Conservation (phyloP, 2,329 filamentous ascomycete genomes). For the Colletotrichum magnum region DNA sequence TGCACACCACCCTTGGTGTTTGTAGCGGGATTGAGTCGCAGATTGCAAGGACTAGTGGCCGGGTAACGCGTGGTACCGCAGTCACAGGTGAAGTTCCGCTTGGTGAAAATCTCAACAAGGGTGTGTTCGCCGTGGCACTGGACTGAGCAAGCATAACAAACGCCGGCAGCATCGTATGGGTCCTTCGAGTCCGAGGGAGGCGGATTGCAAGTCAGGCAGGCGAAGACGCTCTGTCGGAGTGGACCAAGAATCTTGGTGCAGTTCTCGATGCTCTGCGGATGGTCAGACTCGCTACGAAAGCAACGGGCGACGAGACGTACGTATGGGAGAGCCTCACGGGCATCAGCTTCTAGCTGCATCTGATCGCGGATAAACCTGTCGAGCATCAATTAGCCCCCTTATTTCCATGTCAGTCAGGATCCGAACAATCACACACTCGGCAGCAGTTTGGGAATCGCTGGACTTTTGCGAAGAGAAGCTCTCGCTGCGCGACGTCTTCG, state of each 20-base stretch:
- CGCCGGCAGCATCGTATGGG: slow-evolving; percentile 80
- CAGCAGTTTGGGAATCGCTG: slow-evolving; percentile 79
- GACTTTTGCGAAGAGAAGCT: slow-evolving; percentile 73
- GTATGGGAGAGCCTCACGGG: slow-evolving; percentile 94
- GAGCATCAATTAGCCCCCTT: not conserved
- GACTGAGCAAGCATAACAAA: slow-evolving; percentile 98
- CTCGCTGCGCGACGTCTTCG: slow-evolving; percentile 60
- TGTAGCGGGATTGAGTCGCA: slow-evolving; percentile 81
- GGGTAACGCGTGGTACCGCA: slow-evolving; percentile 90
- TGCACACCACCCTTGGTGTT: slow-evolving; percentile 83
- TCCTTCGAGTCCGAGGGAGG: slow-evolving; percentile 74
- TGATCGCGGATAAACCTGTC: slow-evolving; percentile 88
- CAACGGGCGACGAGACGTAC: slow-evolving; percentile 64
- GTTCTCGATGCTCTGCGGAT: slow-evolving; percentile 84
- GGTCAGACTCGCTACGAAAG: slow-evolving; percentile 8
- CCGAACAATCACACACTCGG: slow-evolving; percentile 66
- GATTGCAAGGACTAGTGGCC: slow-evolving; percentile 77
- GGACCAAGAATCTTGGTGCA: slow-evolving; percentile 93
- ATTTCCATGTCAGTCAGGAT: not conserved
- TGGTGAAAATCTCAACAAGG: slow-evolving; percentile 95
- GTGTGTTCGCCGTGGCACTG: slow-evolving; percentile 96
- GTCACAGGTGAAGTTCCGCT: slow-evolving; percentile 96
- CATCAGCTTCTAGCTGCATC: slow-evolving; percentile 92
- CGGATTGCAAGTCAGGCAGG: slow-evolving; percentile 94
- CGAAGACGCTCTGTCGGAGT: slow-evolving; percentile 89